Percentiles rank a stretch among this genome's conserved stretches.
These are phyloP conservation scores for Claviceps pazoutovae DNA, from an alignment of 2,329 filamentous ascomycete species.

Conservation along the genomic window DNA sequence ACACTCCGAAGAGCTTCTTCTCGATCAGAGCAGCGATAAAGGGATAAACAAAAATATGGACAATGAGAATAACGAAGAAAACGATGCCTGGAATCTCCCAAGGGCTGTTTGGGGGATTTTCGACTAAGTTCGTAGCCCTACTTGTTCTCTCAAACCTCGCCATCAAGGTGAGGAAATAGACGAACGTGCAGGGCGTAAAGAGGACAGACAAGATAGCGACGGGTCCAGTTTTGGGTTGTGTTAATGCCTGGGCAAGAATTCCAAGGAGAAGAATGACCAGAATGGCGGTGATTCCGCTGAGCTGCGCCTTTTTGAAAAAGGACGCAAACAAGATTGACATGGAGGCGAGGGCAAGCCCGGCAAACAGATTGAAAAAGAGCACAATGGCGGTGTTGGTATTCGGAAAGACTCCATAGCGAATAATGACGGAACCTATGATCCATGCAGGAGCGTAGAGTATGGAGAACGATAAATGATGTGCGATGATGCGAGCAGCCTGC, in stretches of 20 bases:
- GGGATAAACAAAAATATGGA: slow-evolving; percentile 70
- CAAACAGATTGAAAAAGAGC: slow-evolving; percentile 59
- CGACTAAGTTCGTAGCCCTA: slow-evolving; percentile 43
- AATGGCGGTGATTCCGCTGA: slow-evolving; percentile 69
- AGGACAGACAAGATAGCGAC: slow-evolving; percentile 60
- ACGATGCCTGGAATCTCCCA: slow-evolving; percentile 61
- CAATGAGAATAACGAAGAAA: slow-evolving; percentile 61
- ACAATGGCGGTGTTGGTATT: slow-evolving; percentile 51
- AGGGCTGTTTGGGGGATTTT: slow-evolving; percentile 47
- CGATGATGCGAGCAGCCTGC: slow-evolving; percentile 61
- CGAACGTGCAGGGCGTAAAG: slow-evolving; percentile 80
- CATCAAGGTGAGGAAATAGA: slow-evolving; percentile 63
- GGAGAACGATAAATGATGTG: slow-evolving; percentile 69
- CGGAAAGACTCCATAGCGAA: slow-evolving; percentile 49
- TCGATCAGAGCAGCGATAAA: slow-evolving; percentile 64
- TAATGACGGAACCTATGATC: slow-evolving; percentile 58
- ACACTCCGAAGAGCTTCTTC: slow-evolving; percentile 59
- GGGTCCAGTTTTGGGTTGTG: slow-evolving; percentile 44
- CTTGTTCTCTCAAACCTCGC: slow-evolving; percentile 60
- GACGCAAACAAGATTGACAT: slow-evolving; percentile 69
- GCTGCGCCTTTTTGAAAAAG: slow-evolving; percentile 76
- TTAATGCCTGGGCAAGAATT: slow-evolving; percentile 66
- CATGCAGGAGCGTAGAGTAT: slow-evolving; percentile 70
- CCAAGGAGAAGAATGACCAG: slow-evolving; percentile 63
- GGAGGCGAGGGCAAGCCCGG: slow-evolving; percentile 64